Conservation (phyloP, 2,329 filamentous ascomycete species). For the Triangularia setosa region DNA sequence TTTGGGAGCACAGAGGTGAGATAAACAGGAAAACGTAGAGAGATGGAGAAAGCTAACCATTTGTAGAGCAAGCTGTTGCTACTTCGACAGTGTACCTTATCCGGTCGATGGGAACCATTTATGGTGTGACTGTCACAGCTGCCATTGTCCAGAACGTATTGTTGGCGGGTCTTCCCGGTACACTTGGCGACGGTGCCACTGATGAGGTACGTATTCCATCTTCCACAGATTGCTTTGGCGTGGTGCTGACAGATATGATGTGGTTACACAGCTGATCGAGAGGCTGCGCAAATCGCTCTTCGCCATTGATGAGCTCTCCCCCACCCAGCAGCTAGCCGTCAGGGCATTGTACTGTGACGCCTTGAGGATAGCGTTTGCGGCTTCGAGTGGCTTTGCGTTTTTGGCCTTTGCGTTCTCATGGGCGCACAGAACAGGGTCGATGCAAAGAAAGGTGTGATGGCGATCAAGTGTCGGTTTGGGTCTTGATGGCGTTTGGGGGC, state of each 20-base stretch:
- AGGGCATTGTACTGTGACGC: conserved; percentile 58
- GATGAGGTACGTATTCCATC: conserved; percentile 14
- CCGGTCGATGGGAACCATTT: conserved; percentile 58
- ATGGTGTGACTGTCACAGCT: conserved; percentile 59
- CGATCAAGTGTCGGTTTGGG: neutral
- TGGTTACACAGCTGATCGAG: conserved; percentile 49
- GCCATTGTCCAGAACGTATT: conserved; percentile 60
- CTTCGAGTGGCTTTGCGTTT: conserved; percentile 49
- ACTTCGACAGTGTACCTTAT: conserved; percentile 61
- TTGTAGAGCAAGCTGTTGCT: conserved; percentile 56
- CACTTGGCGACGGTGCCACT: conserved; percentile 40
- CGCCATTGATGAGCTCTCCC: conserved; percentile 48
- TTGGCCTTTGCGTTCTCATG: conserved; percentile 41
- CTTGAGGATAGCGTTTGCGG: conserved; percentile 52
- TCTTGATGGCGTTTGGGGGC: neutral
- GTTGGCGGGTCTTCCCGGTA: conserved; percentile 46
- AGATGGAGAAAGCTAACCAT: neutral
- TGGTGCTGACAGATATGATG: neutral
- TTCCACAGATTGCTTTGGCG: neutral
- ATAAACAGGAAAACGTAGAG: neutral
- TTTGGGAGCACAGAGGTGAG: conserved; percentile 58
- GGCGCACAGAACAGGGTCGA: conserved; percentile 21
- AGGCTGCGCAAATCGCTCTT: conserved; percentile 58
- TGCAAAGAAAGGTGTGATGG: conserved; percentile 17
- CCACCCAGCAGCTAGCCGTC: conserved; percentile 51